Base-by-base conservation (phyloP, 2,329 filamentous ascomycete genomes). In the Zasmidium citrigriseum region DNA sequence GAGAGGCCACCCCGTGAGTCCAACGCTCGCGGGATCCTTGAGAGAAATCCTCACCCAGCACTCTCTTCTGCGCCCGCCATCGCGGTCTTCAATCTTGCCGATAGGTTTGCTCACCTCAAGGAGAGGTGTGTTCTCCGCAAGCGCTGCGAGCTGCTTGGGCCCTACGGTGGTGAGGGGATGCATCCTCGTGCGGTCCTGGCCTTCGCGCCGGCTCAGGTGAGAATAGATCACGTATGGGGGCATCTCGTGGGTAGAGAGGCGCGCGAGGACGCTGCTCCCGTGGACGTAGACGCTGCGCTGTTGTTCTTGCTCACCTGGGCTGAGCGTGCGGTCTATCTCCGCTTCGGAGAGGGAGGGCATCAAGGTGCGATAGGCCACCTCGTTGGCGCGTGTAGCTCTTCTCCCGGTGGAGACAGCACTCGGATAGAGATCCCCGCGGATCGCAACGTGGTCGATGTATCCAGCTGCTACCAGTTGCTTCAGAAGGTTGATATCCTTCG, bases 361-460 rank as follows among this genome's bases (percentile, higher is more conserved):
- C 3, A 99, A 86, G 0, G 95, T 92, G 5, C 96, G 75, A 71
- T 98, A 99, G 0, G 93, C 90, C 2, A 98, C 90, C 66, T 98
- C 92, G 64, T 95, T 96, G 1, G 93, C 90, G n/a, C 92, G 86
- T 52, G 86, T 86, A 0, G 93, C 90, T 61, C 89, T 91, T 18
- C 88, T 82, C 47, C 80, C 76, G 54, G 59, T 48, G 4, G 63
- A 62, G 1, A 58, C 54, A 61, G 88, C 86, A 0, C 88, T 87
- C 0, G 90, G 62, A 10, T 91, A 83, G n/a, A 91, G 80, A 73
- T 99, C 93, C 3, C 90, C 91, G 60, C 95, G 90, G 66, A 98
- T 92, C 47, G 95, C 95, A 44, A 99, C 84, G 66, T 97, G 90
- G 75, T 99, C 95, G 69, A 98, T 86, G 77, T 97, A 98, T 1